Conservation (phyloP, 805 yeast genomes). For the Zygoascus tannicola region DNA sequence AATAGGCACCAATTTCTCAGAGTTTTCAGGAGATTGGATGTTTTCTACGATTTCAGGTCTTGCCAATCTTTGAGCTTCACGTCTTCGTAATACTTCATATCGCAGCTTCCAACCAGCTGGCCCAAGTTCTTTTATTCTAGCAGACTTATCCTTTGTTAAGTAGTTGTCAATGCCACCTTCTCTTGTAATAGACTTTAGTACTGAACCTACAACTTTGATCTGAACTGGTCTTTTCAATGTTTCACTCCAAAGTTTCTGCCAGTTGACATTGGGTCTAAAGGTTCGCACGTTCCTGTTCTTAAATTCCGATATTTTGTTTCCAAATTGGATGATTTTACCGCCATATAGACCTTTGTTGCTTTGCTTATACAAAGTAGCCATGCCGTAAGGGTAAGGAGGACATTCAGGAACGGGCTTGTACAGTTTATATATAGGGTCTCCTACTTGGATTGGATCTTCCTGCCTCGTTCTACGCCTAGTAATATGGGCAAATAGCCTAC, state of each 20-base stretch:
- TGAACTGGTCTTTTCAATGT: slow-evolving; percentile 48
- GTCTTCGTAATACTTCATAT: slow-evolving; percentile 52
- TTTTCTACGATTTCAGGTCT: slow-evolving; percentile 31
- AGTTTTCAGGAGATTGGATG: slow-evolving; percentile 24
- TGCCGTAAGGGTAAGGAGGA: slow-evolving; percentile 74
- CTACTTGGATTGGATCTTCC: slow-evolving; percentile 34
- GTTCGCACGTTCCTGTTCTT: slow-evolving; percentile 61
- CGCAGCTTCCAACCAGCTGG: slow-evolving; percentile 86
- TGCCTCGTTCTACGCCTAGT: slow-evolving; percentile 20
- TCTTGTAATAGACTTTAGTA: slow-evolving; percentile 73
- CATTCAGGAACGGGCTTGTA: slow-evolving; percentile 36
- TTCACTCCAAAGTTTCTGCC: slow-evolving; percentile 76
- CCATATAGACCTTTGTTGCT: slow-evolving; percentile 86
- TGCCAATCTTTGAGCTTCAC: slow-evolving; percentile 34
- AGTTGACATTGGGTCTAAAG: slow-evolving; percentile 76
- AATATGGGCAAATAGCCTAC: slow-evolving; percentile 22
- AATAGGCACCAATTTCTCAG: slow-evolving; percentile 29
- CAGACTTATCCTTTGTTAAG: slow-evolving; percentile 74
- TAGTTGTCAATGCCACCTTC: slow-evolving; percentile 96
- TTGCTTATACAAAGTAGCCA: slow-evolving; percentile 67
- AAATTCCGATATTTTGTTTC: slow-evolving; percentile 71
- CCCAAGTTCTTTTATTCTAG: slow-evolving; percentile 87
- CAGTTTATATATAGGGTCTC: slow-evolving; percentile 35
- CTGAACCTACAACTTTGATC: slow-evolving; percentile 65
- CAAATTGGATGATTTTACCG: slow-evolving; percentile 69